Evolutionary conservation across 2,329 filamentous ascomycete genomes (phyloP), one percentile per base, ranked within the genome.

Genomic region (Colletotrichum sp.): DNA sequence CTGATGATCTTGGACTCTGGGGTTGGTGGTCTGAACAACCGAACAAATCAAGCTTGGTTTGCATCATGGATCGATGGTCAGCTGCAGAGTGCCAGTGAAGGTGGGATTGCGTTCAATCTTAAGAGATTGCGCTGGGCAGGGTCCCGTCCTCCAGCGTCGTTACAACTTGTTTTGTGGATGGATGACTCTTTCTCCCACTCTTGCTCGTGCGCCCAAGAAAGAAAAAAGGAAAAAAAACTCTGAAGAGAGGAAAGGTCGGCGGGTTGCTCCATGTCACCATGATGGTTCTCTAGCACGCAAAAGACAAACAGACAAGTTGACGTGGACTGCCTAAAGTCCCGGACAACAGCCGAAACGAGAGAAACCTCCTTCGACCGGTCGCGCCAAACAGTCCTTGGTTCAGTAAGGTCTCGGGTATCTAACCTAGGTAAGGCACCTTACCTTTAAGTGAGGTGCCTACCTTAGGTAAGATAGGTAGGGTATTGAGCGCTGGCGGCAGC

Each of bases 31-130:
- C 14, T 43, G 61, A 38, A 38, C 10, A 38, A 26, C 38, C 32
- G 7, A 38, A 26, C 13, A 26, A 48, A 52, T n/a, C 36, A 38
- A 56, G 62, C 26, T 62, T 72, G 43, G 14, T 71, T 62, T 34
- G 62, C 38, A 62, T 63, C 28, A 63, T 48, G 32, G 38, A 28
- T 56, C 63, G 38, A 26, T 63, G 62, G 55, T 26, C 32, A 72
- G 61, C 62, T 66, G 69, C 72, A 72, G 72, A 62, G 55, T 67
- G 62, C 68, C 69, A 66, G 28, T 26, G 21, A 59, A 63, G 36
- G 72, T 74, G 72, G 72, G 62, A 74, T 71, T 72, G 55, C 61
- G 62, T 26, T 72, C 69, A 70, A 73, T 75, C 32, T 74, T 58
- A 69, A 58, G 58, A 75, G 70, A 73, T 75, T 75, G 36, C 56